phyloP scores from a whole-genome alignment of 306 rosid genomes.

The Quercus rubra region DNA sequence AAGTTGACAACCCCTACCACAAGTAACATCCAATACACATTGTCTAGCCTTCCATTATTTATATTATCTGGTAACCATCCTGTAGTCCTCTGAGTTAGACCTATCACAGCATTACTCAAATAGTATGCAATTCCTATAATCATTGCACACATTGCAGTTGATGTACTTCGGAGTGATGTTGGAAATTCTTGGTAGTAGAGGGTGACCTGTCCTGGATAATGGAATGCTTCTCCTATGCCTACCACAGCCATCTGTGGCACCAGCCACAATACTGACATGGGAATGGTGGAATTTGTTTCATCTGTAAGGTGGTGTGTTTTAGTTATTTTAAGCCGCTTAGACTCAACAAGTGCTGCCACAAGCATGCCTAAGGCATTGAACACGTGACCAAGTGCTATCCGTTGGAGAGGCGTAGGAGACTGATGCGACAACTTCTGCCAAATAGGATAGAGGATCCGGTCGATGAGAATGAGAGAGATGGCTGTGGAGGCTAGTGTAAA shows the following conservation, averaged over 20 bases:
- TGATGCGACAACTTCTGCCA: conserved; percentile 35
- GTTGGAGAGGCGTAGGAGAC: conserved; percentile 37
- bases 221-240: conserved; percentile 69
- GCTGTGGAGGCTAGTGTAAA: conserved; percentile 27
- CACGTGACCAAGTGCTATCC: conserved; percentile 53
- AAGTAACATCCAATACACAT: no score
- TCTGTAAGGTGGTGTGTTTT: background rate
- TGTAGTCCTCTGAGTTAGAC: conserved; percentile 16
- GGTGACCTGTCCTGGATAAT: conserved; percentile 62
- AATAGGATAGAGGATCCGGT: conserved; percentile 40
- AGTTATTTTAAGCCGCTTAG: conserved; percentile 42
- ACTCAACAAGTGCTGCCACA: conserved; percentile 54
- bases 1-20: background rate
- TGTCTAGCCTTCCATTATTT: conserved; percentile 31
- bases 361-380: conserved; percentile 33
- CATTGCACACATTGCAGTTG: conserved; percentile 39
- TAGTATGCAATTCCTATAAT: conserved; percentile 15
- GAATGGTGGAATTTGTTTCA: background rate
- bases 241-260: conserved; percentile 49
- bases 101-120: conserved; percentile 21
- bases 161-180: conserved; percentile 37
- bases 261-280: conserved; percentile 47
- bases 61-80: conserved; percentile 38
- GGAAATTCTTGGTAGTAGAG: conserved; percentile 69
- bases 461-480: conserved; percentile 40